These are phyloP conservation scores for Yarrowia phangngaensis DNA, from an alignment of 805 yeast species.

Conservation along the genomic window DNA sequence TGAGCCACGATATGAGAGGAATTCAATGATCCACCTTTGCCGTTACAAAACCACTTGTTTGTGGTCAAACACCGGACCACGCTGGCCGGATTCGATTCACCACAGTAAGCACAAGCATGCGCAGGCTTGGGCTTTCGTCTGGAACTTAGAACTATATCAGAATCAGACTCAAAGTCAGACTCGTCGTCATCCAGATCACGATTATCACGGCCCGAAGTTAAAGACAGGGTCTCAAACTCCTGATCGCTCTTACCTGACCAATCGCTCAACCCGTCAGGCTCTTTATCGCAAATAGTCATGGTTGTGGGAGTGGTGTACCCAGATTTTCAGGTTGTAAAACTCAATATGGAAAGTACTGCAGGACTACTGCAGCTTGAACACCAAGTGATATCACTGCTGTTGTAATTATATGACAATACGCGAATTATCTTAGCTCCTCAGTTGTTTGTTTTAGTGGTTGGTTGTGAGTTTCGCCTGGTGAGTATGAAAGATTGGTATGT, in stretches of 20 bases:
- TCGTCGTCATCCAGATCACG: conserved; percentile 4
- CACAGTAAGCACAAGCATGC: conserved; percentile 54
- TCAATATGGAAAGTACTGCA: too few species aligned
- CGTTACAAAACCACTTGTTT: conserved; percentile 86
- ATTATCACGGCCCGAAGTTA: neutral
- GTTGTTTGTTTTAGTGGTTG: too few species aligned
- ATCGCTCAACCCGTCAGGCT: conserved; percentile 8
- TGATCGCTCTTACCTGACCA: neutral
- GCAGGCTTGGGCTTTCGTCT: neutral
- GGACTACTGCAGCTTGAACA: too few species aligned
- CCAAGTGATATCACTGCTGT: too few species aligned
- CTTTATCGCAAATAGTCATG: conserved; percentile 11
- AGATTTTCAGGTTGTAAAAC: too few species aligned
- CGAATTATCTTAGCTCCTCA: too few species aligned
- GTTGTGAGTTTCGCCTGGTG: too few species aligned
- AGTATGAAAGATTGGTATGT: too few species aligned
- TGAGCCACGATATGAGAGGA: conserved; percentile 85
- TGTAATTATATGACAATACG: too few species aligned
- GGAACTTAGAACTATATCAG: neutral
- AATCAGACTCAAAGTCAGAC: neutral
- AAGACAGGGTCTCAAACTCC: conserved; percentile 9
- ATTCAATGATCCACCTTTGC: conserved; percentile 48
- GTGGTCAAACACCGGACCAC: conserved; percentile 76
- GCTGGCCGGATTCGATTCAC: conserved; percentile 57
- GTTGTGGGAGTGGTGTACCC: neutral